A percentile compares a stretch with the other conserved stretches of the same genome.
Evolutionary conservation across 2,329 filamentous ascomycete genomes (phyloP).

Genomic region (Aspergillus aculeatus): DNA sequence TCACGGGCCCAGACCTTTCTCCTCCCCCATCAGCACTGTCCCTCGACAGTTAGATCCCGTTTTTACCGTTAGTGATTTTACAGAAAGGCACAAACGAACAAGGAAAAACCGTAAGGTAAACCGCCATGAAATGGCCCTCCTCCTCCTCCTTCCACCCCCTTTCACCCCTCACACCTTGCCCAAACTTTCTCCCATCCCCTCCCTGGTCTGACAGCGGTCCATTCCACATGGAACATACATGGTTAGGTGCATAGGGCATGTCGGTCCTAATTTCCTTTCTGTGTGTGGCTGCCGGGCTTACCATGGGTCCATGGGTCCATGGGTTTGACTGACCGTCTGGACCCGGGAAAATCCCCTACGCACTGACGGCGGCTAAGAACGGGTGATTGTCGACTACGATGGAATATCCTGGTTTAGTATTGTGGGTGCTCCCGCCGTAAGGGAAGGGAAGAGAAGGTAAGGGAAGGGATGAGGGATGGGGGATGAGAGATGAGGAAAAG

Average conservation of each 20-base stretch:
- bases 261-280: conserved; percentile 14
- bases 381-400: conserved; percentile 18
- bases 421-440: not conserved
- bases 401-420: not conserved
- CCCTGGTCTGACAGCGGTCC: not conserved
- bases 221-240: not conserved
- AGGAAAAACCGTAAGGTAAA: not conserved
- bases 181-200: not conserved
- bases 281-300: not conserved
- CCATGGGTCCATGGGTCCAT: not conserved
- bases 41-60: not conserved
- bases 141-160: not conserved
- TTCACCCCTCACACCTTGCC: no score
- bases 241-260: conserved; percentile 9
- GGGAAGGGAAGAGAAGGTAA: not conserved
- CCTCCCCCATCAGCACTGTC: not conserved
- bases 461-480: not conserved
- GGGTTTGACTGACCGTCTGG: not conserved
- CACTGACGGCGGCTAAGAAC: conserved; percentile 17
- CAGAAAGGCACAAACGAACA: not conserved
- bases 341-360: not conserved
- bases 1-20: not conserved
- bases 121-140: not conserved
- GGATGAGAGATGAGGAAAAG: no score
- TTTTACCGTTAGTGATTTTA: not conserved